Conservation (phyloP, 257 asterid species). For the Handroanthus guayacan region DNA sequence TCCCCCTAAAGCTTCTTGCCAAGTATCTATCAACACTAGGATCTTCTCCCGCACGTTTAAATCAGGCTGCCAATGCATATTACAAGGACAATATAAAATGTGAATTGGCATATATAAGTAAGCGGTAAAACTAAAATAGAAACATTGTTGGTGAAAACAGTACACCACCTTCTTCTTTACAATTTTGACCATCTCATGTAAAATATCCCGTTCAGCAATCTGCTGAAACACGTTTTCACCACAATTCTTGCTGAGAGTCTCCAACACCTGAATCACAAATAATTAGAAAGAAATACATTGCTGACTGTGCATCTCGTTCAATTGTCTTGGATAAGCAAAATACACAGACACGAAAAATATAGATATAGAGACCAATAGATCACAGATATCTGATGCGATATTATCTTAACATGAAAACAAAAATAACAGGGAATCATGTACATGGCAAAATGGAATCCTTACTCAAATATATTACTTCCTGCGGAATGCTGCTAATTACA, state of each 20-base stretch:
- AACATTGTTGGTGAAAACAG: constrained; percentile 7
- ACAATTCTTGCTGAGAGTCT: constrained; percentile 95
- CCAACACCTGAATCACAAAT: constrained; percentile 75
- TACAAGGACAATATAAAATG: constrained; percentile 21
- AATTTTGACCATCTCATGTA: constrained; percentile 94
- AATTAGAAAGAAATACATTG: constrained; percentile 5
- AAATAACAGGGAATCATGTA: too few relatives aligned
- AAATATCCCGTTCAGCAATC: constrained; percentile 89
- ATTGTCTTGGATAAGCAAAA: constrained; percentile 7
- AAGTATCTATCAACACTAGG: constrained; percentile 79
- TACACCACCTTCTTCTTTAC: constrained; percentile 83
- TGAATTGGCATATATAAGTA: constrained; percentile 2
- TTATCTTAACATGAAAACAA: too few relatives aligned
- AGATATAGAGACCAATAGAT: neutral
- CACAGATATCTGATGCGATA: neutral
- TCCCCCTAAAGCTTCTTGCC: constrained; percentile 98
- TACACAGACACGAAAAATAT: neutral
- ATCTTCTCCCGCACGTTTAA: constrained; percentile 95
- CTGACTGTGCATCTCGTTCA: neutral
- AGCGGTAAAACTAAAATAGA: neutral
- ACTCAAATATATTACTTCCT: too few relatives aligned
- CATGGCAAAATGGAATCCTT: too few relatives aligned
- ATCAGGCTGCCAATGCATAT: constrained; percentile 75
- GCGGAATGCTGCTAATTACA: neutral
- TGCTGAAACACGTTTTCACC: constrained; percentile 90